Evolutionary conservation across 495 filamentous ascomycete species (phyloP).

Genomic region (Glutinoglossum americanum): DNA sequence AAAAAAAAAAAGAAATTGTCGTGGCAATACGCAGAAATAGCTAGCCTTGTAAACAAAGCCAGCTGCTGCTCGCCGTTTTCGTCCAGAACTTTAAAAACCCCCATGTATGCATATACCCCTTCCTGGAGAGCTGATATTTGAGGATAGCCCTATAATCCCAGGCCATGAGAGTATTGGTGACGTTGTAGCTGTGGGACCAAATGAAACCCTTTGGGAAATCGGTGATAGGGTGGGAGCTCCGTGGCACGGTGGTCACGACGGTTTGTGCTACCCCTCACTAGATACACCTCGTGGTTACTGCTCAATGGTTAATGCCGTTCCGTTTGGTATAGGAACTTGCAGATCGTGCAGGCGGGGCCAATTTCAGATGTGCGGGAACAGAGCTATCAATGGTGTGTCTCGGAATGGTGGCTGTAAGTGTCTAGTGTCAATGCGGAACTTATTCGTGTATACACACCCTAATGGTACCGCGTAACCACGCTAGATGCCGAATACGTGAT

Average conservation of each 20-base stretch:
- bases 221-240: constrained; percentile 17
- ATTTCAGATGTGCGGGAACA: constrained; percentile 25
- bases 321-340: constrained; percentile 15
- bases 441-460: background rate
- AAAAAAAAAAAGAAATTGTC: too few relatives aligned
- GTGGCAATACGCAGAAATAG: too few relatives aligned
- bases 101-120: background rate
- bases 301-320: background rate
- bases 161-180: constrained; percentile 22
- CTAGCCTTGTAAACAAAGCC: too few relatives aligned
- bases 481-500: constrained; percentile 39
- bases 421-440: background rate
- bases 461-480: background rate
- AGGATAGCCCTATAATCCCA: constrained; percentile 10
- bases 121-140: background rate
- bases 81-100: too few relatives aligned
- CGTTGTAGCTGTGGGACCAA: constrained; percentile 14
- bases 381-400: constrained; percentile 18
- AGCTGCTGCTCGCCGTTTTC: too few relatives aligned
- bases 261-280: constrained; percentile 5
- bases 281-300: background rate
- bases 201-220: constrained; percentile 20
- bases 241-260: constrained; percentile 27
- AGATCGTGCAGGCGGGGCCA: constrained; percentile 19
- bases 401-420: constrained; percentile 23